Evolutionary conservation across 1,284 basidiomycete genomes (phyloP).

Genomic region (Sporisorium reilianum): DNA sequence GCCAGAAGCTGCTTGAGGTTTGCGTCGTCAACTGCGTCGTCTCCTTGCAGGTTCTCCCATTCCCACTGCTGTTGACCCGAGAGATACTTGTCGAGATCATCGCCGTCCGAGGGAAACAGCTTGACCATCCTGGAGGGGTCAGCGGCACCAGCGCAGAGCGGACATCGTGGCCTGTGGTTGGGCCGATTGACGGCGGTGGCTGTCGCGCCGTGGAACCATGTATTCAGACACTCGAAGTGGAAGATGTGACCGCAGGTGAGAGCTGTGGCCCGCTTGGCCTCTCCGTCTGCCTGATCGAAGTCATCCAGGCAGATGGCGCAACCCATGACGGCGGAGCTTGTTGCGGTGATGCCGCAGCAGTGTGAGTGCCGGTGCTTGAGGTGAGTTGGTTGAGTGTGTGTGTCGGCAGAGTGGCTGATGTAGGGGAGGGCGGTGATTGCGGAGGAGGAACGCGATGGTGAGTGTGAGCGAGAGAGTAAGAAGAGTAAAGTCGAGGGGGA

Average conservation of each 20-base stretch:
- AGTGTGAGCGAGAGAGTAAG: neutral
- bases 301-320: slow-evolving; percentile 51
- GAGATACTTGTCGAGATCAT: slow-evolving; percentile 44
- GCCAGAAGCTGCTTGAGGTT: slow-evolving; percentile 20
- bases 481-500: neutral
- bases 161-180: slow-evolving; percentile 25
- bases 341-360: neutral
- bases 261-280: slow-evolving; percentile 27
- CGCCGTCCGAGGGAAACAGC: slow-evolving; percentile 43
- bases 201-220: slow-evolving; percentile 37
- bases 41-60: neutral
- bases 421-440: neutral
- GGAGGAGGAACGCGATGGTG: neutral
- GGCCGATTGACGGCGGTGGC: neutral
- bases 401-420: neutral
- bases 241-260: slow-evolving; percentile 52
- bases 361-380: neutral
- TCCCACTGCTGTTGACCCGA: slow-evolving; percentile 17
- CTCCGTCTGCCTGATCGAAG: slow-evolving; percentile 33
- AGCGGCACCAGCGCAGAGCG: slow-evolving; percentile 28
- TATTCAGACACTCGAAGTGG: slow-evolving; percentile 34
- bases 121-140: slow-evolving; percentile 6
- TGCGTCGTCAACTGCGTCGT: neutral
- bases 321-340: slow-evolving; percentile 23
- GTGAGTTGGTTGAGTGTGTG: neutral